These are phyloP conservation scores for Teunomyces panamensis DNA, from an alignment of 805 yeast genomes.

Conservation along the genomic window DNA sequence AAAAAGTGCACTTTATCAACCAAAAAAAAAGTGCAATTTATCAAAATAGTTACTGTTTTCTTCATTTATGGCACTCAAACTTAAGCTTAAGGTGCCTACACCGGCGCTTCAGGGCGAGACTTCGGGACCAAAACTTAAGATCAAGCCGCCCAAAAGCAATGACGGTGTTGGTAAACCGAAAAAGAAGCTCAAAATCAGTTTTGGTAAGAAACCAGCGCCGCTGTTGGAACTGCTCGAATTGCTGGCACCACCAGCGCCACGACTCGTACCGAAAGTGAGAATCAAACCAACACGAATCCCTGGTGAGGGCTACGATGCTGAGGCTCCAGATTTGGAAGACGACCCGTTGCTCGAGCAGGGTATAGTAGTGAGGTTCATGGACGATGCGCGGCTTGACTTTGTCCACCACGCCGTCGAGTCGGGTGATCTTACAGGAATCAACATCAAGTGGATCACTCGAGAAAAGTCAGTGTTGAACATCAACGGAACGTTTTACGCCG, in stretches of 20 bases:
- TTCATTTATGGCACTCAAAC: constrained; percentile 14
- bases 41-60: not conserved
- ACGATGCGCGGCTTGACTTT: constrained; percentile 66
- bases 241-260: constrained; percentile 24
- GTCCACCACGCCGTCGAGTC: constrained; percentile 73
- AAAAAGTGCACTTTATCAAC: too few relatives aligned
- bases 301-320: constrained; percentile 96
- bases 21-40: not conserved
- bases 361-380: constrained; percentile 69
- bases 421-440: constrained; percentile 70
- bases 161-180: constrained; percentile 11
- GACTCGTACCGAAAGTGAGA: constrained; percentile 30
- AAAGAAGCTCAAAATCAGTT: constrained; percentile 24
- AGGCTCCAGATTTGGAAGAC: constrained; percentile 93
- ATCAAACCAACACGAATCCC: constrained; percentile 67
- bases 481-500: constrained; percentile 70
- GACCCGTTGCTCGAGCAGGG: constrained; percentile 93
- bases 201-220: constrained; percentile 9
- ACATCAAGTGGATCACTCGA: constrained; percentile 79
- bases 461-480: constrained; percentile 75
- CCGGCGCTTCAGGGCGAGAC: constrained; percentile 3
- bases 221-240: not conserved
- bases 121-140: constrained; percentile 15
- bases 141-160: constrained; percentile 16
- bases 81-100: constrained; percentile 12